Conservation (phyloP, 441 rosid genomes). For the Euphorbia corollata region DNA sequence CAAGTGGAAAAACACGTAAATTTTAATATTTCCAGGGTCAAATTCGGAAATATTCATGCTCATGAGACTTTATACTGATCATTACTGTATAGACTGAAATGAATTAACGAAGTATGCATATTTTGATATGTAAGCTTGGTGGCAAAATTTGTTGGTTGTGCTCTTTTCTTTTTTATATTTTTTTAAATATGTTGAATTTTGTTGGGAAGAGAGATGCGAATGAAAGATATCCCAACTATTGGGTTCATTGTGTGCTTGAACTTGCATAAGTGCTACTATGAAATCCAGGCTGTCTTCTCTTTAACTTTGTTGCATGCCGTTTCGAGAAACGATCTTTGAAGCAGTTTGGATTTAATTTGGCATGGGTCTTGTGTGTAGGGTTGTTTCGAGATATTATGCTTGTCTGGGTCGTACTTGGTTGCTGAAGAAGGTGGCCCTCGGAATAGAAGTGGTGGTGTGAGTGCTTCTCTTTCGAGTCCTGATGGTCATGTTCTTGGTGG, state of each 20-base stretch:
- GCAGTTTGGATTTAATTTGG: slow-evolving; percentile 21
- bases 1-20: background rate
- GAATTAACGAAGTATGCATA: too few relatives aligned
- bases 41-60: too few relatives aligned
- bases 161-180: too few relatives aligned
- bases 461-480: slow-evolving; percentile 84
- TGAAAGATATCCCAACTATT: background rate
- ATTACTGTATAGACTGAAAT: too few relatives aligned
- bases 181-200: too few relatives aligned
- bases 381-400: slow-evolving; percentile 80
- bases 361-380: slow-evolving; percentile 50
- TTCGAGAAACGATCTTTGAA: background rate
- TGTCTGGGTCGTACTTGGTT: slow-evolving; percentile 89
- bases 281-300: background rate
- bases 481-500: slow-evolving; percentile 95
- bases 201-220: too few relatives aligned
- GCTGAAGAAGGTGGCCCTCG: slow-evolving; percentile 79
- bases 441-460: slow-evolving; percentile 78
- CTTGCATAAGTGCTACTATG: background rate
- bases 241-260: background rate
- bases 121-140: too few relatives aligned
- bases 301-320: background rate
- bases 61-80: too few relatives aligned
- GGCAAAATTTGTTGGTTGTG: too few relatives aligned
- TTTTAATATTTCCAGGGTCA: too few relatives aligned